Evolutionary conservation across 2,329 filamentous ascomycete genomes (phyloP), one percentile per base, ranked within the genome.

Genomic region (Trichoderma pleuroti): DNA sequence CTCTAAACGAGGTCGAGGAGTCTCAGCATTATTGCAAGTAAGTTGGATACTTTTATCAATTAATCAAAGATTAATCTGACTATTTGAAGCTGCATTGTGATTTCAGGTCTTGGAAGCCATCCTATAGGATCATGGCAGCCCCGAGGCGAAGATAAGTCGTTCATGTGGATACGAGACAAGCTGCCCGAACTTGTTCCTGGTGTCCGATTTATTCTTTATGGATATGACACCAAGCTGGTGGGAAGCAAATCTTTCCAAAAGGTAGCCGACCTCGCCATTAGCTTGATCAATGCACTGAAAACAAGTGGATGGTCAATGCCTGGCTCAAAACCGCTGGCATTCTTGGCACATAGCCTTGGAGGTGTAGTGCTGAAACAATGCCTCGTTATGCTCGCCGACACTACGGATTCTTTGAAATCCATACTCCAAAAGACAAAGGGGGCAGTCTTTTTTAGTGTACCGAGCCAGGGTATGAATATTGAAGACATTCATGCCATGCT

Each of bases 51-150:
- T n/a, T n/a, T n/a, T n/a, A n/a, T n/a, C n/a, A n/a, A n/a, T n/a
- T n/a, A n/a, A n/a, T n/a, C n/a, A n/a, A n/a, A n/a, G n/a, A n/a
- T n/a, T n/a, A n/a, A 7, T 28, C 57, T 70, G 26, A 59, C 7
- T 7, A 18, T 14, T 30, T 18, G 1, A 10, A 70, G 72, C 18
- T 72, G 72, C 14, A 60, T 72, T 21, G 66, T 68, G 28, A 49
- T 72, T 6, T 72, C 72, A 1, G 72, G 72, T 1, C 64, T 72
- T 4, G 64, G 36, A 5, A 68, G 65, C 30, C 72, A 72, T n/a
- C 65, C 72, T 5, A 65, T 72, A 32, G 65, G 70, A 26, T 72
- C 72, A 12, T 72, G 72, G 72, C 70, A 72, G 24, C 70, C 70
- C 10, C 52, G 30, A 9, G 65, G 46, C 21, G 18, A 21, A 0